Evolutionary conservation across 169 alveolate genomes (phyloP).

Genomic region (Babesia bigemina): DNA sequence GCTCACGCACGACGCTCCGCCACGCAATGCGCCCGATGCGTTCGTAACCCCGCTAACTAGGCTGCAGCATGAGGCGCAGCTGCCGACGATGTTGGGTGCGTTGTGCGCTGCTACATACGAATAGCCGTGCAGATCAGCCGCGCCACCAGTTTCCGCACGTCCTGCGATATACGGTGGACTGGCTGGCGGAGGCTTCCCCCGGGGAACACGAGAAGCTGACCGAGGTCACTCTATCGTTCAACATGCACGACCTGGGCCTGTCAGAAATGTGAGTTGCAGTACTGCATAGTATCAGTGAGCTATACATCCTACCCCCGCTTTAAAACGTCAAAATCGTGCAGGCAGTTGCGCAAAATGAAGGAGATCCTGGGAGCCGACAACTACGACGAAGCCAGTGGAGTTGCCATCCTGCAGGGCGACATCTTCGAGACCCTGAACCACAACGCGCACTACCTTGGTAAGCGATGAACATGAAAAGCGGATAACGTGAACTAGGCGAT

Average conservation of each 20-base stretch:
- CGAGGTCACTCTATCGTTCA: conserved; percentile 68
- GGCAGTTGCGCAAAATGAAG: conserved; percentile 66
- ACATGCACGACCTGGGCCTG: conserved; percentile 73
- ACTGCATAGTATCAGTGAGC: neutral
- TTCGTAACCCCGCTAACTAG: conserved; percentile 81
- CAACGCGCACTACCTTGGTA: conserved; percentile 70
- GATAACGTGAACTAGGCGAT: conserved; percentile 22
- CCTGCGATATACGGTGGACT: conserved; percentile 73
- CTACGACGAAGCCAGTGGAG: conserved; percentile 53
- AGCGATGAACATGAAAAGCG: neutral
- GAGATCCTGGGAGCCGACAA: conserved; percentile 44
- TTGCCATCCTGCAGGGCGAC: conserved; percentile 55
- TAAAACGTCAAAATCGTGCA: neutral
- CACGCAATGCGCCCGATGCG: conserved; percentile 39
- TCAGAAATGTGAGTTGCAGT: conserved; percentile 54
- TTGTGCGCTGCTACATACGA: neutral
- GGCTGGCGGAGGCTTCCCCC: conserved; percentile 76
- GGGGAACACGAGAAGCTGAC: conserved; percentile 53
- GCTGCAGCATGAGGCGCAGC: conserved; percentile 77
- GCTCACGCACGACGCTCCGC: conserved; percentile 26
- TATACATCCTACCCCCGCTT: neutral
- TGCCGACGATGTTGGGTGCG: conserved; percentile 74
- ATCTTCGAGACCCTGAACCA: conserved; percentile 56
- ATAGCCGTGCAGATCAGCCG: conserved; percentile 43
- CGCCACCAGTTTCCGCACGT: conserved; percentile 79